Evolutionary conservation across 2,329 filamentous ascomycete genomes (phyloP), one percentile per base, ranked within the genome.

Genomic region (Penicillium sp.): DNA sequence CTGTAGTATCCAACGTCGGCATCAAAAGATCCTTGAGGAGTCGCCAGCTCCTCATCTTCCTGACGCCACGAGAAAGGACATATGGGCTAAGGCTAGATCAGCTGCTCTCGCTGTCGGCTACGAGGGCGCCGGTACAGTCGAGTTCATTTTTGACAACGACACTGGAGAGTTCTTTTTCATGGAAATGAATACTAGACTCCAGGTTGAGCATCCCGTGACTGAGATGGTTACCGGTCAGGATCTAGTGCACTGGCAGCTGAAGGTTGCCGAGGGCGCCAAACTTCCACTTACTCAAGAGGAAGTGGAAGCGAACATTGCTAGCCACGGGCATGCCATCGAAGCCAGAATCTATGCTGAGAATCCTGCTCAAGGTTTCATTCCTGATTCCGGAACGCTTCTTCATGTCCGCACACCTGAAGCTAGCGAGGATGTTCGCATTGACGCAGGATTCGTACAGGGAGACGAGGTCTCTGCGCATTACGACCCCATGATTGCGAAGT

Each of bases 401-500:
- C 92, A 97, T 75, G 86, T 98, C 11, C 85, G 87, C 38, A 93
- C 91, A 1, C 93, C 94, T 0, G 76, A 81, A 53, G 81, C 85
- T 6, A 85, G 87, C 44, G 84, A 90, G 0, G 90, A 93, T 66
- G 86, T 98, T 35, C 89, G 95, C 46, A 93, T 99, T 67, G 95
- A 99, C 72, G 93, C 93, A 50, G 95, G 95, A 1, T 98, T 98
- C 75, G 87, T 93, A 30, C 85, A 93, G 68, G 95, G 95, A 29
- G 94, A 97, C 74, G 92, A 92, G 65, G 91, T 99, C 3, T 96
- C 93, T 0, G 92, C 94, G 62, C 91, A 95, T 58, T 99, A 99
- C 77, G 95, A 99, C 70, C 95, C 95, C 30, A 99, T 99, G 95
- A 97, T 99, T 68, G 92, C 95, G 49, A 99, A 99, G 80, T 86